Percentiles rank a stretch among this genome's conserved stretches.
Conservation (phyloP, 2,329 filamentous ascomycete genomes). For the Clonostachys rhizophaga region DNA sequence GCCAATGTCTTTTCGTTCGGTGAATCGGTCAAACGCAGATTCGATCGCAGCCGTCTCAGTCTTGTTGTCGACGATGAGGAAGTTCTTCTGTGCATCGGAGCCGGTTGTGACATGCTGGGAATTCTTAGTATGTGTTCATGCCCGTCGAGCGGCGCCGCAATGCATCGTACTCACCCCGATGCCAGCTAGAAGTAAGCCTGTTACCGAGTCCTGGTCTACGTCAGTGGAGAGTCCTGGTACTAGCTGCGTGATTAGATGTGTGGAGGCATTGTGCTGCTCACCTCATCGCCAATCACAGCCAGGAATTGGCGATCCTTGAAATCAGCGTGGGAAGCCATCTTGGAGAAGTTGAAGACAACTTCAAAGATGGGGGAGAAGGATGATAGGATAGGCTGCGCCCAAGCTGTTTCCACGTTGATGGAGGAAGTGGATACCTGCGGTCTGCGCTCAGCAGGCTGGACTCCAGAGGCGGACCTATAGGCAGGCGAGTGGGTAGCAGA, state of each 20-base stretch:
- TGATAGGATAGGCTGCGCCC: not conserved
- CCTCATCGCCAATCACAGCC: constrained; percentile 97
- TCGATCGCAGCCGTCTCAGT: constrained; percentile 88
- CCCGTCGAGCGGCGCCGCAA: no score
- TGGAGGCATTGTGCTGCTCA: constrained; percentile 20
- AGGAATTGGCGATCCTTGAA: constrained; percentile 91
- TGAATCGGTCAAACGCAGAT: constrained; percentile 84
- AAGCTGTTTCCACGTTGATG: no score
- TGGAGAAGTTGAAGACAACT: constrained; percentile 5
- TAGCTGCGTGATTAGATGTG: not conserved
- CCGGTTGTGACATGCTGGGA: constrained; percentile 81
- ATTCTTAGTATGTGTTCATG: no score
- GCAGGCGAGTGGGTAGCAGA: no score
- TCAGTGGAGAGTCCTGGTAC: constrained; percentile 9
- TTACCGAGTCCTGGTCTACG: constrained; percentile 77
- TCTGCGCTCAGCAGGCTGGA: no score
- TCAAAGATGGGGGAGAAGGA: not conserved
- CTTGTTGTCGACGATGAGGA: constrained; percentile 92
- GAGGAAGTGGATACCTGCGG: no score
- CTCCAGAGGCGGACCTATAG: no score
- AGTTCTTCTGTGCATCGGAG: constrained; percentile 93
- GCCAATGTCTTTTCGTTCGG: constrained; percentile 89
- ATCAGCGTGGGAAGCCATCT: constrained; percentile 49
- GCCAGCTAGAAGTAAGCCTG: constrained; percentile 88
- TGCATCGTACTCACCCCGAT: constrained; percentile 65